Conservation (phyloP, 2,329 filamentous ascomycete species). For the Microcera coccophila region DNA sequence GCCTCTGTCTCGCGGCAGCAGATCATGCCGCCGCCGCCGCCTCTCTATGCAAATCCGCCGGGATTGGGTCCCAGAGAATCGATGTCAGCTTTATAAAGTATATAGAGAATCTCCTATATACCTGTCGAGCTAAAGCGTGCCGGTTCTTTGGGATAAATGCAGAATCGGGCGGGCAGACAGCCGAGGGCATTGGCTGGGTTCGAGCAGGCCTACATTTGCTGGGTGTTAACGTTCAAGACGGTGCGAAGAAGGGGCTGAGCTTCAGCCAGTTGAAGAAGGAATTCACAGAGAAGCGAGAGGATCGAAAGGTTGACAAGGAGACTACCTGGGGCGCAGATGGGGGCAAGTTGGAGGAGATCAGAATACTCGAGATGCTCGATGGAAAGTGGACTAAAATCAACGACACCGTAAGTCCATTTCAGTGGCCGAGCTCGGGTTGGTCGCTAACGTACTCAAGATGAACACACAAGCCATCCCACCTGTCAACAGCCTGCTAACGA, state of each 20-base stretch:
- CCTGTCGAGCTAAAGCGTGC: slow-evolving; percentile 78
- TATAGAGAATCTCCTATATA: slow-evolving; percentile 67
- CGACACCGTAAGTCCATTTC: slow-evolving; percentile 63
- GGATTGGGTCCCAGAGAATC: slow-evolving; percentile 46
- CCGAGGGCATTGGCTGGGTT: slow-evolving; percentile 83
- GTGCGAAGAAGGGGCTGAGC: slow-evolving; percentile 53
- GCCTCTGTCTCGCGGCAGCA: slow-evolving; percentile 80
- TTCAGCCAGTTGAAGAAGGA: slow-evolving; percentile 67
- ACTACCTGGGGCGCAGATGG: slow-evolving; percentile 76
- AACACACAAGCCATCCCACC: slow-evolving; percentile 75
- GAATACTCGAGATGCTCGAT: slow-evolving; percentile 82
- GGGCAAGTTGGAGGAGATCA: slow-evolving; percentile 76
- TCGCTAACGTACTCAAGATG: slow-evolving; percentile 49
- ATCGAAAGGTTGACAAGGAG: slow-evolving; percentile 71
- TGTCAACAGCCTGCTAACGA: slow-evolving; percentile 65
- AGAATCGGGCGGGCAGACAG: slow-evolving; percentile 75
- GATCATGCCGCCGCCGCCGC: slow-evolving; percentile 78
- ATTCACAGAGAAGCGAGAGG: slow-evolving; percentile 73
- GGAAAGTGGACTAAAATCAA: slow-evolving; percentile 91
- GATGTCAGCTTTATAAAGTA: slow-evolving; percentile 68
- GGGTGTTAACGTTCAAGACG: slow-evolving; percentile 54
- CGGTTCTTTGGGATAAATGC: slow-evolving; percentile 89
- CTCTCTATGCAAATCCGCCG: slow-evolving; percentile 44
- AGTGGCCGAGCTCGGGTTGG: not conserved
- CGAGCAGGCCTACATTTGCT: slow-evolving; percentile 72